These are phyloP conservation scores for Lepidium sativum DNA, from an alignment of 345 rosid species.

Conservation along the genomic window DNA sequence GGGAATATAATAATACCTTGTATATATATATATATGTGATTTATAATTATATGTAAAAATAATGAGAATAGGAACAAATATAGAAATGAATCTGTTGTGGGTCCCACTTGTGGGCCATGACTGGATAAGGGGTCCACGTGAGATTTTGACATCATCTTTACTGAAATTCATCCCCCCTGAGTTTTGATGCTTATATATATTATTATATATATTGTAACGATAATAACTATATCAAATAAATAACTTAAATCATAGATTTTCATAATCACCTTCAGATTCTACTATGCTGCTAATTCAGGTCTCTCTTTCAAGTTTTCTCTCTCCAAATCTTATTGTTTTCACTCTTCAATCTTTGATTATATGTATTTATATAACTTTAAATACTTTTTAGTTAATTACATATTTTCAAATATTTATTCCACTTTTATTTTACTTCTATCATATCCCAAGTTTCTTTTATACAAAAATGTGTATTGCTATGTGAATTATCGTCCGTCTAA, in stretches of 20 bases:
- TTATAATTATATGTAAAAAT: background rate
- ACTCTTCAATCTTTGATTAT: too few species aligned
- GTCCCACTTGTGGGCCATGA: conserved; percentile 24
- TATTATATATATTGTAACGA: background rate
- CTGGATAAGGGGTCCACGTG: conserved; percentile 54
- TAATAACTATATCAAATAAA: background rate
- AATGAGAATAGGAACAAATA: conserved; percentile 9
- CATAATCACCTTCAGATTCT: conserved; percentile 7
- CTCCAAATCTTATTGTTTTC: too few species aligned
- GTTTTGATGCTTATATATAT: conserved; percentile 21
- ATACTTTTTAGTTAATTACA: too few species aligned
- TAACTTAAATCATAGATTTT: background rate
- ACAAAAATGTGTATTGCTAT: background rate
- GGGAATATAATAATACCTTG: conserved; percentile 6
- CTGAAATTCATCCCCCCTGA: conserved; percentile 65
- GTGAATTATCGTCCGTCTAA: background rate
- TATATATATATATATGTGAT: background rate
- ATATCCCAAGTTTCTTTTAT: conserved; percentile 12
- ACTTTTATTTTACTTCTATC: background rate
- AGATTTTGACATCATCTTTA: conserved; percentile 36
- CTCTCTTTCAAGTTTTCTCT: background rate
- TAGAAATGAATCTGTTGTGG: conserved; percentile 29
- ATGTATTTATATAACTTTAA: too few species aligned
- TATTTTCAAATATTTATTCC: too few species aligned
- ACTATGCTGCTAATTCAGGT: background rate